Evolutionary conservation across 306 rosid species (phyloP), one percentile per base, ranked within the genome.

Genomic region (Biancaea sappan): DNA sequence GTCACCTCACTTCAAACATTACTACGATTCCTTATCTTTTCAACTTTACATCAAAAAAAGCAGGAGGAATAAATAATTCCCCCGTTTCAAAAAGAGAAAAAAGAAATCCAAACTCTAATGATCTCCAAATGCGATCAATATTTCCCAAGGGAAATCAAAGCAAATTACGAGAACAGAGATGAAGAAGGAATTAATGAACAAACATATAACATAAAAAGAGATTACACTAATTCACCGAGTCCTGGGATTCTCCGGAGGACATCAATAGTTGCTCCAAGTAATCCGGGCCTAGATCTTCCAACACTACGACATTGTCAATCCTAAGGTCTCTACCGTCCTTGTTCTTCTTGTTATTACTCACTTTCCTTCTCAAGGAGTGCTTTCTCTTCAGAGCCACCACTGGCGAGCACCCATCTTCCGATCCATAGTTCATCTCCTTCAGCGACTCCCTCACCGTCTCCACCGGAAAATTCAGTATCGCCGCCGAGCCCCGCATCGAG

Each of bases 271-370:
- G 92, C 81, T 95, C 99, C 75, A 95, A 90, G 71, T 95, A 92
- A 77, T 95, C 98, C 29, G 92, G 34, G 29, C 99, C 99, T 2
- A 95, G 88, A 79, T 95, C 99, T 80, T 92, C 96, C 21, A 92
- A 86, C 66, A 92, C 99, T 47, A 95, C 86, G 19, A 88, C 89
- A 85, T 85, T 89, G 13, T 88, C 85, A 1, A 91, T 62, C 74
- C 78, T 73, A 64, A 80, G 77, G 54, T 80, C 88, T 6, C 74
- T 81, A 4, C 6, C 0, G 9, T 89, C 85, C 35, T 70, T 89
- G 51, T 35, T 75, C 53, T 86, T 88, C 85, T 84, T 88, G 58
- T 62, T 62, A 29, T 59, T 79, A 4, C 79, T 78, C 7, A 76
- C 59, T 79, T 94, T 94, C 78, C 89, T 81, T 66, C 91, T 83